Percentiles rank a stretch among this genome's conserved stretches.
These are phyloP conservation scores for Cyberlindnera xylosilytica DNA, from an alignment of 805 yeast species.

Conservation along the genomic window DNA sequence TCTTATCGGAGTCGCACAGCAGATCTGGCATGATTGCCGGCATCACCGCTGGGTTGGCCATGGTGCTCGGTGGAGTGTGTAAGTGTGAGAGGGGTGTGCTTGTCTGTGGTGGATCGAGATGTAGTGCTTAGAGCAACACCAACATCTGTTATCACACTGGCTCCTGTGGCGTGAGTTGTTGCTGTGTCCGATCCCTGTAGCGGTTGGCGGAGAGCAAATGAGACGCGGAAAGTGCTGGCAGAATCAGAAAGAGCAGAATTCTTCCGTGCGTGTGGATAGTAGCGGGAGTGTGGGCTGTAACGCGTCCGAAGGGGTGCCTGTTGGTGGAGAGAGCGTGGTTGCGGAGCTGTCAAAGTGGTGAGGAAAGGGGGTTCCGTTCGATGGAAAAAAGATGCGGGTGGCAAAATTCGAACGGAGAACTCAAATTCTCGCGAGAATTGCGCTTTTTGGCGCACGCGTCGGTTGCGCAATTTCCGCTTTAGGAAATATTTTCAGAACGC, in stretches of 20 bases:
- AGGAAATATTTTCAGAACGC: neutral
- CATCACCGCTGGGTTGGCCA: conserved; percentile 7
- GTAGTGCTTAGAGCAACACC: too few relatives aligned
- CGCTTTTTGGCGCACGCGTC: neutral
- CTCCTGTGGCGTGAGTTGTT: neutral
- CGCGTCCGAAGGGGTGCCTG: too few relatives aligned
- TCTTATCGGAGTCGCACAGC: conserved; percentile 3
- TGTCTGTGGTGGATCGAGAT: too few relatives aligned
- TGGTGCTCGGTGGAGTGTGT: neutral
- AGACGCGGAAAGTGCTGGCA: too few relatives aligned
- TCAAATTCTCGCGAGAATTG: neutral
- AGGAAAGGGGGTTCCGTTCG: too few relatives aligned
- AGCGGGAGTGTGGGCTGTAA: neutral
- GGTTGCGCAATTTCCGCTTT: neutral
- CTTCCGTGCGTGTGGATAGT: neutral
- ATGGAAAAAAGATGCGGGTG: conserved; percentile 7
- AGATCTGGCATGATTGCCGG: neutral
- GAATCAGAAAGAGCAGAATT: too few relatives aligned
- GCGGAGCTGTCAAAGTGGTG: neutral
- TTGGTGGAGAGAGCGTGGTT: neutral
- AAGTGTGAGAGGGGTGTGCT: neutral
- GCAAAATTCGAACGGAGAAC: conserved; percentile 14
- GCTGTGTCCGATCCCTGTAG: neutral
- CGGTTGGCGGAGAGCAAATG: neutral
- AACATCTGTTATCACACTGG: neutral